Evolutionary conservation across 1,284 basidiomycete genomes (phyloP), one percentile per base, ranked within the genome.

Genomic region (Sporisorium reilianum): DNA sequence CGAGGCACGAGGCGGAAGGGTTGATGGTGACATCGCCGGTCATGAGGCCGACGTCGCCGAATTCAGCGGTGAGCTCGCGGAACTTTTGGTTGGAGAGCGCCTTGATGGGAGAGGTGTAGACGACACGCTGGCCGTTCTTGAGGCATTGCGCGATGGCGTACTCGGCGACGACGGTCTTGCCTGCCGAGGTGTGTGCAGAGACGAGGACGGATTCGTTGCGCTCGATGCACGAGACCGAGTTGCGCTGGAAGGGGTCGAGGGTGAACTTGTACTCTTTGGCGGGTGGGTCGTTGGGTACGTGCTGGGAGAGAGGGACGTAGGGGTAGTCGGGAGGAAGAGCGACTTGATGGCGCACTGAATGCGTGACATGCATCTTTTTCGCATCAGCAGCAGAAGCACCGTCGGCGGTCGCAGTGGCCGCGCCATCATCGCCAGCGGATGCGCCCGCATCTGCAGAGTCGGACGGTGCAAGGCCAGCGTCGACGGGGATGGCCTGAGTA

Each of bases 1-100:
- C 96, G 50, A 99, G 87, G 87, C 97, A 99, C 49, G 93, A 94
- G 8, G 97, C 96, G 4, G 91, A 91, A 2, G 96, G 96, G 85
- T 99, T 99, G 85, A 99, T 98, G 0, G 97, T 99, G n/a, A 99
- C 95, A 87, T 99, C 97, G 84, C 97, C 95, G 1, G 97, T 99
- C 97, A 99, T 99, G 28, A 99, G 89, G 20, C 97, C 97, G 49
- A 99, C 97, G 82, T 99, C 96, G 25, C 94, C 93, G 85, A 99
- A 99, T 80, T 95, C 93, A 53, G 93, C 95, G 36, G 93, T 87
- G 90, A 99, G 93, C 86, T 99, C 97, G 84, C 97, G 91, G 86
- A 97, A 99, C 87, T 99, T 99, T 86, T 99, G 96, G 85, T 99
- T 97, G 81, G 94, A 97, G 75, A 99, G 87, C 3, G 95, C 95